Percentiles rank a stretch among this genome's conserved stretches.
Evolutionary conservation across 805 yeast species (phyloP).

Genomic region (Saccharomycopsis sp.): DNA sequence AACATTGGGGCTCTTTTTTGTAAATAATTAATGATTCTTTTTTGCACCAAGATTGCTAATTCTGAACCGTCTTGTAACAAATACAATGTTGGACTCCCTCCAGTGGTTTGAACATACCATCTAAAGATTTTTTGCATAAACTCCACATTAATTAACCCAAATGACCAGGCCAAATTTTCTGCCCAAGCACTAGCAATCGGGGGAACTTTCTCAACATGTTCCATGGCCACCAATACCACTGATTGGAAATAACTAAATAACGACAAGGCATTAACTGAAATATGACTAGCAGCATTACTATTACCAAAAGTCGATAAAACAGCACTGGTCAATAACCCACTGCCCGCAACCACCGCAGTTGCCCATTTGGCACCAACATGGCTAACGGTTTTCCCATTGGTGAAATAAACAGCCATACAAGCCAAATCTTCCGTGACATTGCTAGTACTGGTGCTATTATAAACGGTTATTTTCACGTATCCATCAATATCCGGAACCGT

Average conservation of each 20-base stretch:
- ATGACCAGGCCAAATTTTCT: conserved; percentile 88
- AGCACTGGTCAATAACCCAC: conserved; percentile 79
- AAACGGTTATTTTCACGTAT: conserved; percentile 45
- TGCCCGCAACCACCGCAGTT: conserved; percentile 81
- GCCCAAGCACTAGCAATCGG: conserved; percentile 92
- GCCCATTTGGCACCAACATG: conserved; percentile 87
- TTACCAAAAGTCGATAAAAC: conserved; percentile 76
- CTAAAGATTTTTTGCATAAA: conserved; percentile 82
- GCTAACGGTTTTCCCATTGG: conserved; percentile 71
- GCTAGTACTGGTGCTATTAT: conserved; percentile 24
- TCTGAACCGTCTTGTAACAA: conserved; percentile 40
- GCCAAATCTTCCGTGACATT: conserved; percentile 48
- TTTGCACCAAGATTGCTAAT: conserved; percentile 55
- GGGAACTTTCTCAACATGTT: conserved; percentile 76
- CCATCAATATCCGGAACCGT: conserved; percentile 88
- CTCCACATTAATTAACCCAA: conserved; percentile 69
- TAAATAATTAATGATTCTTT: conserved; percentile 35
- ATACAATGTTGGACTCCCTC: conserved; percentile 71
- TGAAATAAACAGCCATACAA: conserved; percentile 65
- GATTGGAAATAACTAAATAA: conserved; percentile 82
- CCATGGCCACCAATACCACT: conserved; percentile 76
- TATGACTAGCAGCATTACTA: conserved; percentile 80
- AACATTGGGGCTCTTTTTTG: conserved; percentile 28
- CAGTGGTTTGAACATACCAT: conserved; percentile 83
- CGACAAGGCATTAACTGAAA: conserved; percentile 78